Base-by-base conservation (phyloP, 805 yeast species). In the Lipomyces yamanashiensis region DNA sequence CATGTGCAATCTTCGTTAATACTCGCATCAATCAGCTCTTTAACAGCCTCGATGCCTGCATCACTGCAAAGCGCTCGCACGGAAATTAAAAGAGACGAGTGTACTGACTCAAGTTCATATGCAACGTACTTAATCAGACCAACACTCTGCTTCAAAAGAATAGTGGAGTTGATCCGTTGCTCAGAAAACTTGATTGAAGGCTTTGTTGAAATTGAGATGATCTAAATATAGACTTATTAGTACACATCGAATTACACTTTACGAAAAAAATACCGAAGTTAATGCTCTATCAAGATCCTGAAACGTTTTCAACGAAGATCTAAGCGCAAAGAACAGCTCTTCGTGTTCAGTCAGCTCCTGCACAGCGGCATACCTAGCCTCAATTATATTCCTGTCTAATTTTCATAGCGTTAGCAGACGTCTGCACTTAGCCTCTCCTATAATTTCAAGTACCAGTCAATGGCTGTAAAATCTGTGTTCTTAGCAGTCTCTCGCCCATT, bases 401-500 rank as follows among this genome's bases (percentile, higher is more conserved):
- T 12, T 19, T 45, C 21, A 17, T n/a, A 2, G 15, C 19, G 33
- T 17, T 19, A 23, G n/a, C 45, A 45, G 28, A 19, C 13, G 28
- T 13, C 17, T 21, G n/a, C 28, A 36, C 41, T 34, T 3, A 10
- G 7, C 17, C 12, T 10, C 41, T 43, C n/a, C 7, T 28, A 41
- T n/a, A 21, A 23, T 6, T 28, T 15, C 45, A 39, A 19, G 21
- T 44, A 58, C 64, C 66, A 21, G 82, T 80, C 15, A 82, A 67
- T 0, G 85, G 85, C 61, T 82, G 85, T n/a, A 82, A 64, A 2
- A 82, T 76, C 57, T 76, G 81, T 41, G 74, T 78, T 63, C 77
- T 75, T 54, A 83, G 69, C 7, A 77, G 62, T 56, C 85, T 66
- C 15, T 70, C 72, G 0, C 85, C 85, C 85, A 82, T 82, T 58